A percentile compares a stretch with the other conserved stretches of the same genome.
Conservation (phyloP, 345 rosid species). For the Barbarea vulgaris region DNA sequence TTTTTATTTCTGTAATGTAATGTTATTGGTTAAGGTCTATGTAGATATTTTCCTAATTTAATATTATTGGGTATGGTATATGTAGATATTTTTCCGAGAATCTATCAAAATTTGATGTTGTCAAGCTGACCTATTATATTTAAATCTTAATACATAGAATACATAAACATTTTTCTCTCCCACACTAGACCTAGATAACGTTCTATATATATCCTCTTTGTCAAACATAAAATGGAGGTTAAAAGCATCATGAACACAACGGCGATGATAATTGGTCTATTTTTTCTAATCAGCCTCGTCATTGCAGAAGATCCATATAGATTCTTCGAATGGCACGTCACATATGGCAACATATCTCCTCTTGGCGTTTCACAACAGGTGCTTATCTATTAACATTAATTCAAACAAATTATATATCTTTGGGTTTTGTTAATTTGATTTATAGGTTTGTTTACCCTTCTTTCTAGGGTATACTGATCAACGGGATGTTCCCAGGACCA, state of each 20-base stretch:
- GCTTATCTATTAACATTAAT: background rate
- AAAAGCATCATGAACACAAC: background rate
- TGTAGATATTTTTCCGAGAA: background rate
- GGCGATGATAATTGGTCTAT: background rate
- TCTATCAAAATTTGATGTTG: background rate
- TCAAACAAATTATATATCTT: background rate
- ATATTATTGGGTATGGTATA: background rate
- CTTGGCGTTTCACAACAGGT: conserved; percentile 27
- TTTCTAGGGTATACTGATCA: conserved; percentile 36
- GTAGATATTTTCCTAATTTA: background rate
- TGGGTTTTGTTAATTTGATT: background rate
- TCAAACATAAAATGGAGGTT: conserved; percentile 2
- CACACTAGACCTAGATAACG: background rate
- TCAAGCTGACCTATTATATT: background rate
- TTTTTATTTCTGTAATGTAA: background rate
- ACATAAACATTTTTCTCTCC: background rate
- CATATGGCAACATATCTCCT: conserved; percentile 28
- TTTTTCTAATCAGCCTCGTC: background rate
- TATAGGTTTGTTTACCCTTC: background rate
- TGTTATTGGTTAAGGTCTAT: background rate
- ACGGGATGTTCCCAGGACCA: conserved; percentile 63
- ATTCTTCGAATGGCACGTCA: conserved; percentile 30
- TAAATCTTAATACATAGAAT: background rate
- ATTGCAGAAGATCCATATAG: conserved; percentile 16
- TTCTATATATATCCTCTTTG: background rate